These are phyloP conservation scores for Cudoniella acicularis DNA, from an alignment of 495 filamentous ascomycete species.

Conservation along the genomic window DNA sequence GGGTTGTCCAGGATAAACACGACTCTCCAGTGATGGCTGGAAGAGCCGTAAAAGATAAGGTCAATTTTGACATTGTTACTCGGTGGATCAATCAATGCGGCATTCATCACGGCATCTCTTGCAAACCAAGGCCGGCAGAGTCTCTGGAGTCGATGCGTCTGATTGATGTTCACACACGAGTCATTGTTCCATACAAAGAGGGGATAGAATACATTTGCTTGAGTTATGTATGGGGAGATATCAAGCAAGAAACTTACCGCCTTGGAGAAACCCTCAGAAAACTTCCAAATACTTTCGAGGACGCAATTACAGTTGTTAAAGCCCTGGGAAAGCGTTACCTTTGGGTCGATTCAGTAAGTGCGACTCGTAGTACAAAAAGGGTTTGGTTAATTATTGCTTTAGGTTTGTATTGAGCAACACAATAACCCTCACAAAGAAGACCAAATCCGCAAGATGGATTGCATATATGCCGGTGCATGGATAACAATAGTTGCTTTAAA, in stretches of 20 bases:
- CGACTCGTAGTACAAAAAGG: neutral
- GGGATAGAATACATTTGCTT: neutral
- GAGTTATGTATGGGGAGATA: constrained; percentile 24
- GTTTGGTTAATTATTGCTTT: neutral
- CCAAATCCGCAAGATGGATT: constrained; percentile 18
- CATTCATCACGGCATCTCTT: neutral
- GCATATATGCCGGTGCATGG: constrained; percentile 16
- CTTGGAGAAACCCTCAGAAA: constrained; percentile 5
- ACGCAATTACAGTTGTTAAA: constrained; percentile 14
- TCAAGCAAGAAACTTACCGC: neutral
- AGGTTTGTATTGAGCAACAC: constrained; percentile 22
- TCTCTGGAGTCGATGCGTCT: neutral
- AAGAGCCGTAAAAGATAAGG: neutral
- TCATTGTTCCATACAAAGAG: neutral
- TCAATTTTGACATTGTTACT: neutral
- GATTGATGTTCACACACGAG: neutral
- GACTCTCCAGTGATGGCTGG: neutral
- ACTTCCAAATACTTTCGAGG: constrained; percentile 19
- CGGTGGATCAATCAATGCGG: neutral
- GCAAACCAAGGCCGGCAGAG: neutral
- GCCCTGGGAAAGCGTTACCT: constrained; percentile 16
- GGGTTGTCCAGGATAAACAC: neutral
- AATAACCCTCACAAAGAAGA: constrained; percentile 14
- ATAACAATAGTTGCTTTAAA: constrained; percentile 18
- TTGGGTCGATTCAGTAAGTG: constrained; percentile 21